phyloP scores from a whole-genome alignment of 2,329 filamentous ascomycete species.

The Apiospora sp. region DNA sequence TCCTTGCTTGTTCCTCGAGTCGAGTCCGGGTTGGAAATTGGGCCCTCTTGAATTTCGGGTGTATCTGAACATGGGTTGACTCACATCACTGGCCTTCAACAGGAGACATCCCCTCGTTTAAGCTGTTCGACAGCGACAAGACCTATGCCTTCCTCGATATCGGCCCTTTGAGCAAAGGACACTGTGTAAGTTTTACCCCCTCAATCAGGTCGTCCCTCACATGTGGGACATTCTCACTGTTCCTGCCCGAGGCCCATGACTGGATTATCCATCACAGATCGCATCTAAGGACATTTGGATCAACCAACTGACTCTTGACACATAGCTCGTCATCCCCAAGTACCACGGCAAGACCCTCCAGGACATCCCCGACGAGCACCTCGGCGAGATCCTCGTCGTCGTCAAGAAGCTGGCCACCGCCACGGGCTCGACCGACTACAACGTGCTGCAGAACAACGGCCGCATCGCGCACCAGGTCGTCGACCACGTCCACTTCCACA shows the following conservation, averaged over 20 bases:
- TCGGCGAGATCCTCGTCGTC: constrained; percentile 83
- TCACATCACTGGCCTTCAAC: constrained; percentile 24
- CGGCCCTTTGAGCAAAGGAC: constrained; percentile 84
- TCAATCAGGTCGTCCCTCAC: not conserved
- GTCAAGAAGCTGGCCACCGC: constrained; percentile 87
- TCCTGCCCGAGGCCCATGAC: too few species aligned
- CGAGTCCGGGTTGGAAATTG: not conserved
- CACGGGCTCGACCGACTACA: constrained; percentile 81
- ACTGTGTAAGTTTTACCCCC: constrained; percentile 72
- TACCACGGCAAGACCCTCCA: constrained; percentile 89
- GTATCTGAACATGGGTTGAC: not conserved
- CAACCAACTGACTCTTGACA: constrained; percentile 10
- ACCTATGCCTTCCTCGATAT: constrained; percentile 97
- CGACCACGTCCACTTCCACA: constrained; percentile 94
- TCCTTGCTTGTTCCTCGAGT: not conserved
- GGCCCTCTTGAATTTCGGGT: not conserved
- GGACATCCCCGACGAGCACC: constrained; percentile 90
- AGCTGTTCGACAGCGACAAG: constrained; percentile 94
- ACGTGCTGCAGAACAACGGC: constrained; percentile 97
- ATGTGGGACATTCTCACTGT: too few species aligned
- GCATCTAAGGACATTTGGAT: too few species aligned
- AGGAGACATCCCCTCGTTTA: constrained; percentile 97
- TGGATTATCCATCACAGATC: too few species aligned
- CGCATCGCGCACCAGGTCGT: constrained; percentile 90
- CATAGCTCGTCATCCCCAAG: constrained; percentile 93